Conservation (phyloP, 345 rosid genomes). For the Aethionema arabicum region DNA sequence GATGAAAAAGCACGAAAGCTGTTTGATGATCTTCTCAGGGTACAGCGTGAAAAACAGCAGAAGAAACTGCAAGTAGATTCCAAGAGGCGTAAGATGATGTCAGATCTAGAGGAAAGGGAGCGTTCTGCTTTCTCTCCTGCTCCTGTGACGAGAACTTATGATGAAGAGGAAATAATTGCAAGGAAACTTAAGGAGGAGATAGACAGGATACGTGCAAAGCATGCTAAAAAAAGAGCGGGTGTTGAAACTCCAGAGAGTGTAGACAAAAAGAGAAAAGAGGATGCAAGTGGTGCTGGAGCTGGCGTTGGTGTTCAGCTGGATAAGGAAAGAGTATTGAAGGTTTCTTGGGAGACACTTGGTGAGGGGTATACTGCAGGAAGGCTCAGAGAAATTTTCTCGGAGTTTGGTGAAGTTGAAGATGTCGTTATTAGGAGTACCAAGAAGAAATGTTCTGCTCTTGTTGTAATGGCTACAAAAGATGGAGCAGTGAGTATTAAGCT, state of each 20-base stretch:
- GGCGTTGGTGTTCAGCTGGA: constrained; percentile 42
- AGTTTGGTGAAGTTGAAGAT: constrained; percentile 82
- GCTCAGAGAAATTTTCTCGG: constrained; percentile 61
- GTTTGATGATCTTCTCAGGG: constrained; percentile 74
- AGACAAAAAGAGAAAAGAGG: constrained; percentile 35
- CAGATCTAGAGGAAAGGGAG: constrained; percentile 84
- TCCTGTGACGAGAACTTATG: constrained; percentile 40
- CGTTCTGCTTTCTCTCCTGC: constrained; percentile 63
- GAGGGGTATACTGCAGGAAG: constrained; percentile 61
- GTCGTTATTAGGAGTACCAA: constrained; percentile 66
- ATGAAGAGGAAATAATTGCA: constrained; percentile 66
- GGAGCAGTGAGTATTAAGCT: constrained; percentile 58
- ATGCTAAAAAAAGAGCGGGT: constrained; percentile 36
- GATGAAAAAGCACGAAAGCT: constrained; percentile 80
- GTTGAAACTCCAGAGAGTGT: constrained; percentile 37
- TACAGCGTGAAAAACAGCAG: constrained; percentile 62
- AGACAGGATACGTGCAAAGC: constrained; percentile 67
- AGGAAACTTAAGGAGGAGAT: constrained; percentile 77
- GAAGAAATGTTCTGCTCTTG: constrained; percentile 74
- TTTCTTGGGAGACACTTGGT: constrained; percentile 72
- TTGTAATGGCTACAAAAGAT: constrained; percentile 74
- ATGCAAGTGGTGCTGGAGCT: constrained; percentile 15
- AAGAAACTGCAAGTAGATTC: constrained; percentile 59
- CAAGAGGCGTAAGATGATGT: constrained; percentile 71
- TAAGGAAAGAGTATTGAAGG: constrained; percentile 69